A percentile compares a stretch with the other conserved stretches of the same genome.
These are phyloP conservation scores for Capsicum pubescens DNA, from an alignment of 257 asterid genomes.

Conservation along the genomic window DNA sequence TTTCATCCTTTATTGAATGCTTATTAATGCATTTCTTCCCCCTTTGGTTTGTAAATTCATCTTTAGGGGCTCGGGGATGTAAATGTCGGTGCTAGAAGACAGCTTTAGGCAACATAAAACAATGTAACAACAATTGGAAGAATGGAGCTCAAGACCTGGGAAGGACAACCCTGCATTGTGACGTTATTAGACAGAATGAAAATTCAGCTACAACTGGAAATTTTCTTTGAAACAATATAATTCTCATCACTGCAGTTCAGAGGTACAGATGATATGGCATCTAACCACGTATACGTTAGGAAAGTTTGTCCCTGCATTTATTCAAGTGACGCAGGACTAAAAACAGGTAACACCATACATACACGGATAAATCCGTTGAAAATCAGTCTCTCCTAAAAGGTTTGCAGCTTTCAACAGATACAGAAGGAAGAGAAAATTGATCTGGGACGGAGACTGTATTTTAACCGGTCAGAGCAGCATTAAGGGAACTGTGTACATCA, in stretches of 20 bases:
- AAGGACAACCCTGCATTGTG: neutral
- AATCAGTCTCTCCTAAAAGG: neutral
- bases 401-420: neutral
- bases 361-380: constrained; percentile 1
- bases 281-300: neutral
- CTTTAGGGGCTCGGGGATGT: neutral
- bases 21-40: neutral
- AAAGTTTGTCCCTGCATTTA: constrained; percentile 11
- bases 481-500: constrained; percentile 87
- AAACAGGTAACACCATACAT: neutral
- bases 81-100: neutral
- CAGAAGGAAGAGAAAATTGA: neutral
- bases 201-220: neutral
- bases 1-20: neutral
- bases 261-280: neutral
- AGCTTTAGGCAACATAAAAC: neutral
- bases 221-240: neutral
- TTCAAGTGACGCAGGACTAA: constrained; percentile 28
- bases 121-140: neutral
- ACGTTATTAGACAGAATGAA: constrained; percentile 5
- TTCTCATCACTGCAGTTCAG: neutral
- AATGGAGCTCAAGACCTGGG: neutral
- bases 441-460: neutral
- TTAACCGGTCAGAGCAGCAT: constrained; percentile 79
- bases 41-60: neutral